Evolutionary conservation across 2,329 filamentous ascomycete genomes (phyloP).

Genomic region (Trichoderma atrobrunneum): DNA sequence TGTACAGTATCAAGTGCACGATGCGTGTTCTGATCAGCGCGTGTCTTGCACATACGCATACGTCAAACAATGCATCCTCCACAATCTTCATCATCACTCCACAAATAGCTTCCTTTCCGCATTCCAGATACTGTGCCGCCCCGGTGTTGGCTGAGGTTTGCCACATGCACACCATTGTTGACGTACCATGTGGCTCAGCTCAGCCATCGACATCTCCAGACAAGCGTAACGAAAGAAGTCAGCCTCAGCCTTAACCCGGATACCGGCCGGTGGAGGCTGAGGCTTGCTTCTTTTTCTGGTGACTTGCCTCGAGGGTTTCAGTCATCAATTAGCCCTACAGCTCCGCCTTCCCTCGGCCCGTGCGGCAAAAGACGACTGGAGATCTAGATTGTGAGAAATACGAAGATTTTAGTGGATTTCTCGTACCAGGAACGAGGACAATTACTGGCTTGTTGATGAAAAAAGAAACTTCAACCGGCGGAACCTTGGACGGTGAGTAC

Average conservation of each 20-base stretch:
- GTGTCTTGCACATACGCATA: background rate
- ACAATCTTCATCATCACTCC: background rate
- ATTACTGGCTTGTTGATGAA: background rate
- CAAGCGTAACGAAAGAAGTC: background rate
- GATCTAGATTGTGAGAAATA: background rate
- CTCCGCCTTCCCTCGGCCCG: constrained; percentile 5
- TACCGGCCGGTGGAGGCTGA: background rate
- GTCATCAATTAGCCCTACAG: background rate
- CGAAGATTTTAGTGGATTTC: background rate
- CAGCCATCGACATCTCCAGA: background rate
- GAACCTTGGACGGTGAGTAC: background rate
- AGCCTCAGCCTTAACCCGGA: background rate
- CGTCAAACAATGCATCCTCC: background rate
- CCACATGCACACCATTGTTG: background rate
- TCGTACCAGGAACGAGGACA: background rate
- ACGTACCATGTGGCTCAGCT: background rate
- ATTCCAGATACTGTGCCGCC: background rate
- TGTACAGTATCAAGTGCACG: background rate
- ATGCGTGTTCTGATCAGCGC: background rate
- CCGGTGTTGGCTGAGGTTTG: background rate
- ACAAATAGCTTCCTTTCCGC: background rate
- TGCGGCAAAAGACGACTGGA: background rate
- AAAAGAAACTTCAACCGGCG: background rate
- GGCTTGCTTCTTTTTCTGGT: background rate
- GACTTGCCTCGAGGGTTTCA: background rate